These are phyloP conservation scores for Botryosphaeria agaves DNA, from an alignment of 2,329 filamentous ascomycete species.

Conservation along the genomic window DNA sequence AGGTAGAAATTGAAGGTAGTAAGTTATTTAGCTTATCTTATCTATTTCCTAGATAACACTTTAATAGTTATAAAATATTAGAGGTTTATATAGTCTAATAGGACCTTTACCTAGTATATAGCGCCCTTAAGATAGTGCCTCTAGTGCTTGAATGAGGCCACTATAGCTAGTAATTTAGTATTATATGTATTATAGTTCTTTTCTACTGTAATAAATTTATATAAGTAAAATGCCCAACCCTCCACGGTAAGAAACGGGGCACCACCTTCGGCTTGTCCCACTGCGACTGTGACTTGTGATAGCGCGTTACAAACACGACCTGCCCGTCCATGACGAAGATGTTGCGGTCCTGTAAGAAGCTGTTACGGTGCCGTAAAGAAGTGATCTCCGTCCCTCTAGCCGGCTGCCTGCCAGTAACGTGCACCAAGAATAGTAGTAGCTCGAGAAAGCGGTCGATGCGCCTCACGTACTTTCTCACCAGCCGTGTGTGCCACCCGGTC, in stretches of 20 bases:
- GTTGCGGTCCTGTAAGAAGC: slow-evolving; percentile 8
- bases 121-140: background rate
- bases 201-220: background rate
- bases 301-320: slow-evolving; percentile 8
- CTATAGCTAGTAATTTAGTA: background rate
- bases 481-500: slow-evolving; percentile 1
- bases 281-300: slow-evolving; percentile 11
- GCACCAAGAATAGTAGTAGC: slow-evolving; percentile 6
- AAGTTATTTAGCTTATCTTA: background rate
- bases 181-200: background rate
- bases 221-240: slow-evolving; percentile 4
- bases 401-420: slow-evolving; percentile 5
- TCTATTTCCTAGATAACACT: background rate
- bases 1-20: background rate
- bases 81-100: background rate
- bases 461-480: slow-evolving; percentile 3
- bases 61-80: background rate
- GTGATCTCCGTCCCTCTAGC: slow-evolving; percentile 8
- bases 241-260: slow-evolving; percentile 8
- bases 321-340: slow-evolving; percentile 8
- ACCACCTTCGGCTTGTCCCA: slow-evolving; percentile 10
- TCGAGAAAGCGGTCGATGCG: slow-evolving; percentile 5
- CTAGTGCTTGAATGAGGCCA: background rate
- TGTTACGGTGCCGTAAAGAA: slow-evolving; percentile 6
- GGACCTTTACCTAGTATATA: background rate